phyloP scores from a whole-genome alignment of 148 eudicot species.

The Polygonum maritimum region DNA sequence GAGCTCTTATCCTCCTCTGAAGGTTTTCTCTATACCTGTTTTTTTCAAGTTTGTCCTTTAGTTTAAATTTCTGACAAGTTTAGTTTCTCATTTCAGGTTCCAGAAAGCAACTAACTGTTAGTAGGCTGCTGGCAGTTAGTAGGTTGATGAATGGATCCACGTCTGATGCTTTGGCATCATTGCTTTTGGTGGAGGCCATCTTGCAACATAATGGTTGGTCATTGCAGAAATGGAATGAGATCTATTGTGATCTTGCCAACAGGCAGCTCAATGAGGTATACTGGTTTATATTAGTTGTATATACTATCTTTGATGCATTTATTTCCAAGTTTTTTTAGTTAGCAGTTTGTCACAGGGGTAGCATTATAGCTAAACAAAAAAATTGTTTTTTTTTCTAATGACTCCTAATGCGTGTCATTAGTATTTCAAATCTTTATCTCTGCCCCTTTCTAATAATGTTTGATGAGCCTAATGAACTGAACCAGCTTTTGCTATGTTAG shows the following conservation, averaged over 20 bases:
- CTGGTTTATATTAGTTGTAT: neutral
- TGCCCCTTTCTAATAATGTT: neutral
- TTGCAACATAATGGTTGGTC: constrained; percentile 80
- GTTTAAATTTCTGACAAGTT: constrained; percentile 1
- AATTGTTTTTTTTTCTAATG: neutral
- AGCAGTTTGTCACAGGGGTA: neutral
- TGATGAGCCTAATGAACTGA: neutral
- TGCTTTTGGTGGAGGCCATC: constrained; percentile 79
- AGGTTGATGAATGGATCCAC: constrained; percentile 81
- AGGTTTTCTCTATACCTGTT: constrained; percentile 30
- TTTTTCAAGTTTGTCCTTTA: neutral
- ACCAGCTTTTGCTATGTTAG: neutral
- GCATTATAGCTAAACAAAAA: neutral
- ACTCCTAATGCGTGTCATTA: neutral
- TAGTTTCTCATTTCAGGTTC: constrained; percentile 39
- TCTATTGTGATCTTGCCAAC: constrained; percentile 75
- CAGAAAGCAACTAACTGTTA: constrained; percentile 62
- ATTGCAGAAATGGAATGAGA: constrained; percentile 69
- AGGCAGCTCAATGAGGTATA: constrained; percentile 69
- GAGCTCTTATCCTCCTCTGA: constrained; percentile 39
- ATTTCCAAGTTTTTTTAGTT: neutral
- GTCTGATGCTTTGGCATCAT: constrained; percentile 88
- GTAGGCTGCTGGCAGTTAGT: constrained; percentile 78
- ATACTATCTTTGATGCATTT: neutral
- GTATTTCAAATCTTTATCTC: neutral